These are phyloP conservation scores for Beauveria brongniartii DNA, from an alignment of 2,329 filamentous ascomycete species.

Conservation along the genomic window DNA sequence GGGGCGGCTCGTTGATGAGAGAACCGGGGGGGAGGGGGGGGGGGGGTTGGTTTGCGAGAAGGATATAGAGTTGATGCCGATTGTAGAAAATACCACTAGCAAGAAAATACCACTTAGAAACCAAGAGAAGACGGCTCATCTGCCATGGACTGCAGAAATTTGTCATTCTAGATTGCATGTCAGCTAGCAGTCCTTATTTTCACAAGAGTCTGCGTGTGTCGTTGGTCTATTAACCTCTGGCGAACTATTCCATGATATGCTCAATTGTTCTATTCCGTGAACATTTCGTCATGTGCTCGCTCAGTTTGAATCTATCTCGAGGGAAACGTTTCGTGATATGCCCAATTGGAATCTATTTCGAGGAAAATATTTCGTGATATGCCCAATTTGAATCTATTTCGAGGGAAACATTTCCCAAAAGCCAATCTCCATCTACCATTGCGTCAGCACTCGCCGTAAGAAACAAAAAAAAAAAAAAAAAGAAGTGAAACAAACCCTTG, in stretches of 20 bases:
- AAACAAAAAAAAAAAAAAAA: too few relatives aligned
- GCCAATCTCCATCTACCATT: conserved; percentile 41
- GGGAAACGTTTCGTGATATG: conserved; percentile 36
- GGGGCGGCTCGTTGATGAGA: conserved; percentile 1
- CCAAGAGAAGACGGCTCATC: neutral
- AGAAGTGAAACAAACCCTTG: conserved; percentile 49
- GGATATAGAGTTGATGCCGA: too few relatives aligned
- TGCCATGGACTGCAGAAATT: neutral
- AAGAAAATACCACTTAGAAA: neutral
- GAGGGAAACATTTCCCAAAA: conserved; percentile 48
- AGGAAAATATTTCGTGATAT: too few relatives aligned
- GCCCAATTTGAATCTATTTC: conserved; percentile 11
- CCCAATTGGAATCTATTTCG: too few relatives aligned
- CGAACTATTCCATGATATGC: neutral
- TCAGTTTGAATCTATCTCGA: conserved; percentile 13
- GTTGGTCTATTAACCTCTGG: neutral
- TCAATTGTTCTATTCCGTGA: conserved; percentile 17
- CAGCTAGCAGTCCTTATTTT: neutral
- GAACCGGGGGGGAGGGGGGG: too few relatives aligned
- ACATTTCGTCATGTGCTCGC: conserved; percentile 30
- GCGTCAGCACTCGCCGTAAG: neutral
- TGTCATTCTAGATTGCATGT: neutral
- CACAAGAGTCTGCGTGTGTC: neutral
- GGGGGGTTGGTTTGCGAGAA: too few relatives aligned
- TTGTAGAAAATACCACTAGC: too few relatives aligned